Conservation (phyloP, 1,284 basidiomycete species). For the Megacollybia platyphylla region DNA sequence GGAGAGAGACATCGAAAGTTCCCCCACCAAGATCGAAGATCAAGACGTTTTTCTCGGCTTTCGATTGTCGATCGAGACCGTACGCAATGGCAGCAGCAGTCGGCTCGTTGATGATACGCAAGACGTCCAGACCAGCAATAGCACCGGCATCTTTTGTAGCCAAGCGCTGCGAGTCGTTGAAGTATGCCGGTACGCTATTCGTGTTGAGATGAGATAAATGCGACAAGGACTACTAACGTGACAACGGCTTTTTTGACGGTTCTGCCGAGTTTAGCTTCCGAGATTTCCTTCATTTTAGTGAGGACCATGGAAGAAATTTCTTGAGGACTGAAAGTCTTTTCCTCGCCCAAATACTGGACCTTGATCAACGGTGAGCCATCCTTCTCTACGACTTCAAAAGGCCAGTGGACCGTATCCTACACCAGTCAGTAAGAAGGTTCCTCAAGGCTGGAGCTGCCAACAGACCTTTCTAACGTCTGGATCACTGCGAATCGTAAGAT, state of each 20-base stretch:
- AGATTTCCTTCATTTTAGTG: constrained; percentile 98
- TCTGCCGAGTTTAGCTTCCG: constrained; percentile 95
- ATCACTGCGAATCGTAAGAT: constrained; percentile 34
- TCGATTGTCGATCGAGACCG: constrained; percentile 83
- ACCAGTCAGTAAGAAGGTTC: constrained; percentile 5
- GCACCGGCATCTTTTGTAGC: constrained; percentile 94
- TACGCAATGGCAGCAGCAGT: constrained; percentile 92
- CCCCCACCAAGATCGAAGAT: constrained; percentile 99
- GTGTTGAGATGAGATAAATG: constrained; percentile 3
- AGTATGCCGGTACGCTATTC: constrained; percentile 83
- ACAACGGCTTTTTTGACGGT: constrained; percentile 93
- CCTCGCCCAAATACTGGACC: constrained; percentile 88
- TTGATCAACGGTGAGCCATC: constrained; percentile 93
- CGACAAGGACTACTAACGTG: constrained; percentile 40
- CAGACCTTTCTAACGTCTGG: constrained; percentile 77
- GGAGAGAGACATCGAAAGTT: constrained; percentile 96
- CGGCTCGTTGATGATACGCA: constrained; percentile 97
- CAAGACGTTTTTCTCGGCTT: constrained; percentile 94
- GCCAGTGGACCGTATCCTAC: constrained; percentile 85
- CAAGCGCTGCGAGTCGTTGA: constrained; percentile 94
- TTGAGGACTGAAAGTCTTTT: constrained; percentile 93
- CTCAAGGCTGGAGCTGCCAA: background rate
- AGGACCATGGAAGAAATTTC: constrained; percentile 99
- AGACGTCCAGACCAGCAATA: constrained; percentile 88
- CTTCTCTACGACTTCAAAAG: constrained; percentile 90